Percentiles rank a stretch among this genome's conserved stretches.
phyloP scores from a whole-genome alignment of 73 alveolate species.

The Paramecium tetraurelia region DNA sequence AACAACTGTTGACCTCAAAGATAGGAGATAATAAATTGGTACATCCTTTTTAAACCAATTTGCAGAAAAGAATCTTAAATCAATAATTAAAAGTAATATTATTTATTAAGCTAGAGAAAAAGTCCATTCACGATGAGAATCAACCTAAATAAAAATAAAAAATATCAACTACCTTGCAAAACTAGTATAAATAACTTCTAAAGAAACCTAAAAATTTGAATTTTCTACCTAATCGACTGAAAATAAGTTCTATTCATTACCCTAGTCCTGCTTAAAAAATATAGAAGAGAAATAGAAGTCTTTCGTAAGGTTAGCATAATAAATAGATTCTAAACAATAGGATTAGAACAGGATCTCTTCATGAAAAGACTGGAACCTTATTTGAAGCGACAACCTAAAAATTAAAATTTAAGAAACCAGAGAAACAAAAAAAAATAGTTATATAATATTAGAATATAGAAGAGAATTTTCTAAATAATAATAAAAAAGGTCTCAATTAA shows the following conservation, averaged over 20 bases:
- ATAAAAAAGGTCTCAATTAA: background rate
- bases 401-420: background rate
- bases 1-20: background rate
- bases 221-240: background rate
- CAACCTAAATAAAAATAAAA: background rate
- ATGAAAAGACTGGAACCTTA: background rate
- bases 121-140: background rate
- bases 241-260: background rate
- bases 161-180: background rate
- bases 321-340: background rate
- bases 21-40: background rate
- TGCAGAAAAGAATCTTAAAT: background rate
- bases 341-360: background rate
- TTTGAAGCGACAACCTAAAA: background rate
- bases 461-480: background rate
- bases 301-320: background rate
- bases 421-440: background rate
- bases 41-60: background rate
- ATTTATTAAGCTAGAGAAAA: conserved; percentile 1
- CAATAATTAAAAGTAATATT: background rate
- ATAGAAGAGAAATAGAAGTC: background rate
- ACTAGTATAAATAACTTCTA: background rate
- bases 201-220: background rate
- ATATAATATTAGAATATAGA: background rate
- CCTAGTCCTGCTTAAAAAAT: background rate